phyloP scores from a whole-genome alignment of 164 flowering plant genomes.

The Euptelea pleiosperma region DNA sequence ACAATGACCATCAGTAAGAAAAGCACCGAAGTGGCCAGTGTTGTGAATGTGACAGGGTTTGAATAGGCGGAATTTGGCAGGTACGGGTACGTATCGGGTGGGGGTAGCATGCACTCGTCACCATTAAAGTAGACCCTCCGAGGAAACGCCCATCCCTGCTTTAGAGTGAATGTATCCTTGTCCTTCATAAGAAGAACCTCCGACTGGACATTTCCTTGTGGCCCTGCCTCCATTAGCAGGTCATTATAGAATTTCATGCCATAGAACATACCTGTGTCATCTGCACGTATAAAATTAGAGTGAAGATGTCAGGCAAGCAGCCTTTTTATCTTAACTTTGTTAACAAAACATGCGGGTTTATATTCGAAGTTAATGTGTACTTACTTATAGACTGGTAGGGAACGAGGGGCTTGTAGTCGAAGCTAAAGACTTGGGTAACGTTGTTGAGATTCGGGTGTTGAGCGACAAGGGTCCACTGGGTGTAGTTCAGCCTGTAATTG shows the following conservation, averaged over 20 bases:
- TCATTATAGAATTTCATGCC: slow-evolving; percentile 87
- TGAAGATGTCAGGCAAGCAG: not conserved
- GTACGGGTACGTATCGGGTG: slow-evolving; percentile 70
- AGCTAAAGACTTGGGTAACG: slow-evolving; percentile 80
- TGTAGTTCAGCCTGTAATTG: slow-evolving; percentile 68
- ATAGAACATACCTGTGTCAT: slow-evolving; percentile 85
- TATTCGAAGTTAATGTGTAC: slow-evolving; percentile 18
- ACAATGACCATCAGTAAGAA: slow-evolving; percentile 21
- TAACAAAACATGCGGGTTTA: too few relatives aligned
- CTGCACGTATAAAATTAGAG: slow-evolving; percentile 36
- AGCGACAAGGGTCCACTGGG: slow-evolving; percentile 69
- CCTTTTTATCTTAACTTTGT: too few relatives aligned
- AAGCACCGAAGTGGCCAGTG: slow-evolving; percentile 22
- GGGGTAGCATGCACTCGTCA: slow-evolving; percentile 78
- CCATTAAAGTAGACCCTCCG: slow-evolving; percentile 81
- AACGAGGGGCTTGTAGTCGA: slow-evolving; percentile 73
- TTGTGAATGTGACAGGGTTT: slow-evolving; percentile 13
- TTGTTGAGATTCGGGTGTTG: slow-evolving; percentile 90
- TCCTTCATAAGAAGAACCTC: slow-evolving; percentile 73
- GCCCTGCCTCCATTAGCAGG: slow-evolving; percentile 74
- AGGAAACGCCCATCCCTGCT: slow-evolving; percentile 88
- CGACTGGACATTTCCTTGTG: slow-evolving; percentile 70
- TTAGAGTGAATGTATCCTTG: slow-evolving; percentile 51
- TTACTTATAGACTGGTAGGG: slow-evolving; percentile 70
- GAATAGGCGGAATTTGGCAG: slow-evolving; percentile 55